These are phyloP conservation scores for Carex arenaria DNA, from an alignment of 202 grass and related monocot genomes.

Conservation along the genomic window DNA sequence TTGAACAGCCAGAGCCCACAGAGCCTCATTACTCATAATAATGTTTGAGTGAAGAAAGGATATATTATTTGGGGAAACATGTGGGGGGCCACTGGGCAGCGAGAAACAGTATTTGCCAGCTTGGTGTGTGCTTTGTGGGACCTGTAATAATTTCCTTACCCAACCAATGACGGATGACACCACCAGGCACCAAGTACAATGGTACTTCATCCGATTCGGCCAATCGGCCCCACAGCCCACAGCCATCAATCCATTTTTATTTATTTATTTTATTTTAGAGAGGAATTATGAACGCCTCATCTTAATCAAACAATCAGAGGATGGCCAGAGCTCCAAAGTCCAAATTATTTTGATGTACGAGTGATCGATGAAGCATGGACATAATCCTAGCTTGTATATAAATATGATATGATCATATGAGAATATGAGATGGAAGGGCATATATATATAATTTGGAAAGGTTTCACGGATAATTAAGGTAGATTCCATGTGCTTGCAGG, in stretches of 20 bases:
- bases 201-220: background rate
- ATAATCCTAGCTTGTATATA: background rate
- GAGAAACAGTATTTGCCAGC: slow-evolving; percentile 15
- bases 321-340: background rate
- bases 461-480: background rate
- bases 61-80: slow-evolving; percentile 17
- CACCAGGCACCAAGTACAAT: slow-evolving; percentile 8
- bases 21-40: background rate
- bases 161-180: background rate
- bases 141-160: slow-evolving; percentile 12
- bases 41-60: background rate
- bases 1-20: background rate
- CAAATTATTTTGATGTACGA: background rate
- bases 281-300: background rate
- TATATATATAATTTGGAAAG: background rate
- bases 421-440: background rate
- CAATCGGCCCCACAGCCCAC: too few relatives aligned
- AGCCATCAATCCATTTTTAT: background rate
- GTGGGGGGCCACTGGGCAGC: background rate
- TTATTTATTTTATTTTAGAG: background rate
- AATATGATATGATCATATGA: background rate
- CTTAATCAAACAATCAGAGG: background rate
- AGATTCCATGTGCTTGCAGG: background rate
- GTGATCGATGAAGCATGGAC: background rate
- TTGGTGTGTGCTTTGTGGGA: background rate